phyloP scores from a whole-genome alignment of 495 filamentous ascomycete species.

The Podospora conica region DNA sequence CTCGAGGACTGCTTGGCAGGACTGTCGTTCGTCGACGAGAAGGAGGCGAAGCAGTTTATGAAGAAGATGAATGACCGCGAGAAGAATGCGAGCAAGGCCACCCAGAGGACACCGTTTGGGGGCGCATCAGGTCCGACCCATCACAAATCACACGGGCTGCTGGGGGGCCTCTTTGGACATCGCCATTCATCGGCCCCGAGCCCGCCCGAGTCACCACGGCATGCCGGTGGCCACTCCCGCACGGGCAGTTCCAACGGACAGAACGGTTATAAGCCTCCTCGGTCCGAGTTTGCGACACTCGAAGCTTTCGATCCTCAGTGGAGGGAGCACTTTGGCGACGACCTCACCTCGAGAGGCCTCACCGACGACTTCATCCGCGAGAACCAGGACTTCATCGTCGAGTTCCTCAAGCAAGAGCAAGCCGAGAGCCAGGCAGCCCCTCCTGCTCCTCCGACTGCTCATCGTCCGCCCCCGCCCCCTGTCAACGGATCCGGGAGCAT shows the following conservation, averaged over 20 bases:
- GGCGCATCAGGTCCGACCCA: conserved; percentile 44
- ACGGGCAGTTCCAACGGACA: conserved; percentile 37
- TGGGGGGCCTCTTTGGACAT: conserved; percentile 68
- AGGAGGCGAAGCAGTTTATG: conserved; percentile 88
- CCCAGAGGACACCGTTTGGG: conserved; percentile 68
- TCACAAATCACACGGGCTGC: conserved; percentile 39
- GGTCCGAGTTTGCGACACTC: conserved; percentile 56
- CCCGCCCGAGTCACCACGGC: conserved; percentile 48
- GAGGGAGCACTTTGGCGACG: conserved; percentile 72
- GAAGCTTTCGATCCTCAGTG: conserved; percentile 79
- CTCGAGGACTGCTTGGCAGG: conserved; percentile 85
- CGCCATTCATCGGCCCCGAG: conserved; percentile 56
- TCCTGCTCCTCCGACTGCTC: conserved; percentile 53
- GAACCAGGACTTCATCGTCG: conserved; percentile 91
- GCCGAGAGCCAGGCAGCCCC: conserved; percentile 46
- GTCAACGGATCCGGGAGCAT: conserved; percentile 20
- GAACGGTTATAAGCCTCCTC: conserved; percentile 27
- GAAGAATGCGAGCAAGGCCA: conserved; percentile 86
- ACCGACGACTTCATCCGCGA: conserved; percentile 88
- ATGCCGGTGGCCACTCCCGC: conserved; percentile 46
- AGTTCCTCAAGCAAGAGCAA: conserved; percentile 80
- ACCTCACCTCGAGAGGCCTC: conserved; percentile 79
- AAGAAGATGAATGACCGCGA: conserved; percentile 93
- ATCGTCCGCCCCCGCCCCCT: conserved; percentile 45
- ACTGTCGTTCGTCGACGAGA: conserved; percentile 89